These are phyloP conservation scores for Harrya chromipes DNA, from an alignment of 768 basidiomycete species.

Conservation along the genomic window DNA sequence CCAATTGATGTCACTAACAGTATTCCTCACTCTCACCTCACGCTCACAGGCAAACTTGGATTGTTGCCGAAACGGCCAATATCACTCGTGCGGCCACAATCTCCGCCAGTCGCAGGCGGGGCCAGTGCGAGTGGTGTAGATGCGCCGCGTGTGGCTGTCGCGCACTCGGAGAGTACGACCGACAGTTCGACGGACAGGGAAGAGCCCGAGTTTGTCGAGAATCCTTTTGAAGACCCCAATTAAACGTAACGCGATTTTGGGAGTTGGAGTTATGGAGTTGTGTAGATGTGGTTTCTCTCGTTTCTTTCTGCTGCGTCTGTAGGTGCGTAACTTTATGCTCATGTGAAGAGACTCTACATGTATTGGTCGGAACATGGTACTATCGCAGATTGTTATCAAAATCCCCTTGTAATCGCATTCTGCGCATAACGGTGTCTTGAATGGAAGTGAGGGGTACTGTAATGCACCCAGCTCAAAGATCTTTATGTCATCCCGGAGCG, in stretches of 20 bases:
- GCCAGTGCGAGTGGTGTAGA: not conserved
- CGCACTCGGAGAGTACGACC: slow-evolving; percentile 15
- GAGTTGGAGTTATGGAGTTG: not conserved
- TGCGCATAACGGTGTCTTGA: not conserved
- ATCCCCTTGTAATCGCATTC: not conserved
- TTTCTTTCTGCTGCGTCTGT: not conserved
- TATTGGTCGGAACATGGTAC: not conserved
- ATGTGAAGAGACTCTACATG: not conserved
- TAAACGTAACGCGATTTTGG: not conserved
- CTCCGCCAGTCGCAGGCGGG: slow-evolving; percentile 24
- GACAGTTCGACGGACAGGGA: slow-evolving; percentile 39
- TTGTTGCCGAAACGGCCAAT: slow-evolving; percentile 74
- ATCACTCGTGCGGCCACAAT: slow-evolving; percentile 40
- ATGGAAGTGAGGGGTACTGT: too few species aligned
- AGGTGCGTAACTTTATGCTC: not conserved
- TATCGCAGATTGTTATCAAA: not conserved
- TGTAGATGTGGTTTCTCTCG: not conserved
- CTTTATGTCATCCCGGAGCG: too few species aligned
- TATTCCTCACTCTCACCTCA: not conserved
- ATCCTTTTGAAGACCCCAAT: slow-evolving; percentile 60
- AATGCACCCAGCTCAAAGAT: too few species aligned
- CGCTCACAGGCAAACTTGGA: slow-evolving; percentile 68
- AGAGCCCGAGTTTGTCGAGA: slow-evolving; percentile 71
- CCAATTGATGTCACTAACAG: not conserved
- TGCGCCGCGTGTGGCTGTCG: slow-evolving; percentile 5